These are phyloP conservation scores for Candida endomychidarum DNA, from an alignment of 805 yeast genomes.

Conservation along the genomic window DNA sequence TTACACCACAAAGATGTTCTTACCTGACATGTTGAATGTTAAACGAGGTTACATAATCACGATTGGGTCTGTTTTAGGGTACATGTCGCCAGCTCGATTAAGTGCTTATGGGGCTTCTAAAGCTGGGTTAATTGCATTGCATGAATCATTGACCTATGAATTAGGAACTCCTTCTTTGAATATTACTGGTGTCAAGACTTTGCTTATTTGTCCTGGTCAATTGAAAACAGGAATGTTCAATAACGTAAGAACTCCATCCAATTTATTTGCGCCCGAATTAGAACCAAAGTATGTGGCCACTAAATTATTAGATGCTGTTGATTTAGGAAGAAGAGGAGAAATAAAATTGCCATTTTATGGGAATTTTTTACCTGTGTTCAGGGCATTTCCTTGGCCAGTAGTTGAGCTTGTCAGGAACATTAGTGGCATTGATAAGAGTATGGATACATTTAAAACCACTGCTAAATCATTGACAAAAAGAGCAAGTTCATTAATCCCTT, in stretches of 20 bases:
- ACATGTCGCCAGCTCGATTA: conserved; percentile 77
- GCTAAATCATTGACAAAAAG: conserved; percentile 8
- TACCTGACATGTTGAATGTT: conserved; percentile 66
- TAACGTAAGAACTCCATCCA: conserved; percentile 72
- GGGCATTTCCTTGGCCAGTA: conserved; percentile 72
- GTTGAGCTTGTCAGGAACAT: conserved; percentile 52
- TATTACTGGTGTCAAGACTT: conserved; percentile 59
- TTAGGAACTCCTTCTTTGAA: conserved; percentile 51
- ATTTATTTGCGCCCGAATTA: conserved; percentile 77
- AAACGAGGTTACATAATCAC: conserved; percentile 77
- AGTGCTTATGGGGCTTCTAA: conserved; percentile 90
- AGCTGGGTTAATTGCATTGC: conserved; percentile 80
- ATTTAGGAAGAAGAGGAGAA: conserved; percentile 63
- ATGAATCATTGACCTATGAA: conserved; percentile 76
- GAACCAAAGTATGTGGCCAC: conserved; percentile 67
- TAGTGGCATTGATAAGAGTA: conserved; percentile 67
- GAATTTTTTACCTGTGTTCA: conserved; percentile 65
- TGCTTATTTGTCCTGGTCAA: conserved; percentile 88
- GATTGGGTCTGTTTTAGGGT: conserved; percentile 82
- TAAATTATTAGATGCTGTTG: conserved; percentile 54
- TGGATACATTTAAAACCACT: conserved; percentile 26
- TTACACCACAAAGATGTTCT: conserved; percentile 63
- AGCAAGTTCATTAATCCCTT: conserved; percentile 10
- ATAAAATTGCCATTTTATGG: conserved; percentile 77
- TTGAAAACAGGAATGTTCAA: conserved; percentile 72